Evolutionary conservation across 768 basidiomycete species (phyloP).

Genomic region (Amanita polypyramis): DNA sequence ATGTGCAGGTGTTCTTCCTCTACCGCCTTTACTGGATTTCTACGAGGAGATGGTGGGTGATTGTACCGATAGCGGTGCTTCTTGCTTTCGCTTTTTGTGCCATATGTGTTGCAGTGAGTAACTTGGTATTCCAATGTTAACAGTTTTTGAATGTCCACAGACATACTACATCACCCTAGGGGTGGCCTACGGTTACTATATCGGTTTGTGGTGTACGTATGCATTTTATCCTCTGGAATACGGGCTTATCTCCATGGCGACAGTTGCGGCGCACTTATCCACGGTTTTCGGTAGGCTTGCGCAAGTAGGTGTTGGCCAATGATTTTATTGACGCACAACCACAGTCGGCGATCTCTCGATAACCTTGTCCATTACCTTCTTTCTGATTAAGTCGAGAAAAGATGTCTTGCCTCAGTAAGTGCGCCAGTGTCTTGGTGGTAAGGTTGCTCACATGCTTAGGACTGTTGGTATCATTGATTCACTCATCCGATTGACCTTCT

Average conservation of each 20-base stretch:
- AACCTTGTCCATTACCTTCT: constrained; percentile 18
- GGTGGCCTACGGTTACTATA: constrained; percentile 8
- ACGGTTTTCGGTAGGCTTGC: constrained; percentile 16
- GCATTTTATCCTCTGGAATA: not conserved
- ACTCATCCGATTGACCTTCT: constrained; percentile 21
- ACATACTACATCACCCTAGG: constrained; percentile 18
- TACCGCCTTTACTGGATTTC: constrained; percentile 21
- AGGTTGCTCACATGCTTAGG: constrained; percentile 4
- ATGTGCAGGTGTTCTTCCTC: constrained; percentile 23
- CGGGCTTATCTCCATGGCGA: not conserved
- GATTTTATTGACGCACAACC: not conserved
- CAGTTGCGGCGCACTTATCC: constrained; percentile 20
- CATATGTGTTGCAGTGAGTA: constrained; percentile 17
- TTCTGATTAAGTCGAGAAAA: constrained; percentile 18
- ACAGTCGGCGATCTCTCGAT: constrained; percentile 21
- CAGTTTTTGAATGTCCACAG: constrained; percentile 8
- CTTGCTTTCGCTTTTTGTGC: constrained; percentile 20
- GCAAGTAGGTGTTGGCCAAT: not conserved
- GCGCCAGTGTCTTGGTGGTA: not conserved
- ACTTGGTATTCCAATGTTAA: not conserved
- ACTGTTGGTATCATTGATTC: constrained; percentile 19
- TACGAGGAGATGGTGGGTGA: constrained; percentile 12
- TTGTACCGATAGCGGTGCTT: constrained; percentile 14
- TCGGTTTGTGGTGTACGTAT: constrained; percentile 20
- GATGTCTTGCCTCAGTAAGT: constrained; percentile 20